A percentile compares a stretch with the other conserved stretches of the same genome.
Evolutionary conservation across 2,329 filamentous ascomycete genomes (phyloP).

Genomic region (Talaromyces verruculosus): DNA sequence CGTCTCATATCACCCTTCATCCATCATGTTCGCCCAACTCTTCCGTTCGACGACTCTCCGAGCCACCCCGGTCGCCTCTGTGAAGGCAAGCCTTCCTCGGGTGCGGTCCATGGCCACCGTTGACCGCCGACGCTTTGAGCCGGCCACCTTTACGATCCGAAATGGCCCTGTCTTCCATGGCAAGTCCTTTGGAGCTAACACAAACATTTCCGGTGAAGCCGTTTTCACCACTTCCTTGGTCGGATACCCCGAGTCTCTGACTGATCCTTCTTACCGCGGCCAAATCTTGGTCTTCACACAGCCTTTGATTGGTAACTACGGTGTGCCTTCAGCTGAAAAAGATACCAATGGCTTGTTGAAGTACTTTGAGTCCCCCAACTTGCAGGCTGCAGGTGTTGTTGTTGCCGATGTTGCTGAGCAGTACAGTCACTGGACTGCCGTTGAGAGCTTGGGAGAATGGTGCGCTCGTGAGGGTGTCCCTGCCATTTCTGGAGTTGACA

Average conservation of each 20-base stretch:
- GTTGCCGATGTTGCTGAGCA: conserved; percentile 90
- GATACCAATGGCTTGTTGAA: conserved; percentile 89
- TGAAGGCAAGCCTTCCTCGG: conserved; percentile 37
- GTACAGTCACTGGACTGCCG: conserved; percentile 98
- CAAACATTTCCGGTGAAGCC: conserved; percentile 95
- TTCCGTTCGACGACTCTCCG: conserved; percentile 53
- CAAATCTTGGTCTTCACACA: conserved; percentile 99
- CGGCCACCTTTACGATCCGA: conserved; percentile 92
- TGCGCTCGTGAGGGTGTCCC: conserved; percentile 94
- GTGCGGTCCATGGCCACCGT: conserved; percentile 62
- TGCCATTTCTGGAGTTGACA: conserved; percentile 95
- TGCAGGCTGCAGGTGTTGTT: conserved; percentile 93
- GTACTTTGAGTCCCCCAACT: conserved; percentile 97
- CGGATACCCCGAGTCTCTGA: conserved; percentile 89
- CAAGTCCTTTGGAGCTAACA: conserved; percentile 92
- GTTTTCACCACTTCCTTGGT: conserved; percentile 98
- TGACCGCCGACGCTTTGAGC: conserved; percentile 66
- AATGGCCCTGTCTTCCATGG: conserved; percentile 95
- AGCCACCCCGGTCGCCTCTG: conserved; percentile 46
- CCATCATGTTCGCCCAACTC: conserved; percentile 56
- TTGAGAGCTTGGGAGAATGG: conserved; percentile 90
- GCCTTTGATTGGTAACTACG: conserved; percentile 97
- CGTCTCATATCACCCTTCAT: conserved; percentile 25
- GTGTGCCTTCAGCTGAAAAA: conserved; percentile 80
- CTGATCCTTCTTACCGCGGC: conserved; percentile 66